Evolutionary conservation across 371 early-diverging fungal species (phyloP), one percentile per base, ranked within the genome.

Genomic region (Dinochytrium kinnereticum): DNA sequence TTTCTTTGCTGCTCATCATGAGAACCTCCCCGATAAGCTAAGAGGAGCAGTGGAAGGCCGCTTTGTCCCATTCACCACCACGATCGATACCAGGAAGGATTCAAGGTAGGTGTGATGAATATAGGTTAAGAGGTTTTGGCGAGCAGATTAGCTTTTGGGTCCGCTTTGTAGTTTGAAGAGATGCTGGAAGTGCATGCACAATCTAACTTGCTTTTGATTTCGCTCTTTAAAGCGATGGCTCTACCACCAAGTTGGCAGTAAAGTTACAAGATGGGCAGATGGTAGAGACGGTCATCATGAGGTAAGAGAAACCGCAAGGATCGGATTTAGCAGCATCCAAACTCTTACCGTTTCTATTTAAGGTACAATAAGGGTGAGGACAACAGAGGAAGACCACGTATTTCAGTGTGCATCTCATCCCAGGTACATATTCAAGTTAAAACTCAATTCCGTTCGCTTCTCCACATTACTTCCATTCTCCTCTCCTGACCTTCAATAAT

Each of bases 241-340:
- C 61, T 7, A 61, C 61, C 15, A 61, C 61, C 3, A 61, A 61
- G 36, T 26, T 61, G 7, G 61, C 34, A 13, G 36, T 61, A 30
- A 61, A 61, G 61, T 34, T 61, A 7, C 61, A 61, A 37, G 61
- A 61, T 37, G 61, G 61, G 24, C 61, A 61, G 61, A 61, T 61
- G 30, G 37, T 61, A 15, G 61, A 61, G 61, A 61, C 61, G 7
- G 61, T 61, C 7, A 61, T 61, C 34, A 61, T 61, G 61, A 61
- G 61, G 61, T 61, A 10, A 33, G 61, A 33, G 7, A 61, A 21
- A 10, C 10, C 21, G 49, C 49, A 44, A 44, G 21, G 49, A 44
- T 44, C 49, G 21, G 10, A 44, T 10, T 44, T 10, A 44, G n/a
- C n/a, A n/a, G n/a, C n/a, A n/a, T n/a, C n/a, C n/a, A n/a, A n/a